Conservation (phyloP, 768 basidiomycete genomes). For the Leccinum rimulosum region DNA sequence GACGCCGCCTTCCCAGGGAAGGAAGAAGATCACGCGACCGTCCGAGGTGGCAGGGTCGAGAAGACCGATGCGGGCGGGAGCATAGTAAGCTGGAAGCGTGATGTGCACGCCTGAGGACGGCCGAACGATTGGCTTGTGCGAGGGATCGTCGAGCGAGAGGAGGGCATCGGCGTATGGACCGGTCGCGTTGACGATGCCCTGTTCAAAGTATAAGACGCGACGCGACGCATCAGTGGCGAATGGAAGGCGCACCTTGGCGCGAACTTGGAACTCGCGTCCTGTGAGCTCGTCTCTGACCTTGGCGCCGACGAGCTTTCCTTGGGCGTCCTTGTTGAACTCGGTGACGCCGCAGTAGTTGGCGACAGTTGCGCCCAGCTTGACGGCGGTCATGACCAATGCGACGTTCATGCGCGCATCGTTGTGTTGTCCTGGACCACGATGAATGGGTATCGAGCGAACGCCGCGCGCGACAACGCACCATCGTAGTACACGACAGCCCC, state of each 20-base stretch:
- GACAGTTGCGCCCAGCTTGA: constrained; percentile 83
- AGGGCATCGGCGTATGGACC: constrained; percentile 91
- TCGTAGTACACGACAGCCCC: constrained; percentile 98
- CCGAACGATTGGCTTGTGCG: constrained; percentile 84
- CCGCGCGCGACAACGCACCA: constrained; percentile 46
- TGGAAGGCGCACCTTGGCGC: constrained; percentile 59
- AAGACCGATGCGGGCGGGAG: constrained; percentile 91
- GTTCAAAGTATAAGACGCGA: neutral
- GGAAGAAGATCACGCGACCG: constrained; percentile 97
- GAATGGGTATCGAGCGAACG: neutral
- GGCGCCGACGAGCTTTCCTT: constrained; percentile 69
- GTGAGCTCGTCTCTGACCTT: constrained; percentile 79
- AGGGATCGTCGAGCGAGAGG: constrained; percentile 73
- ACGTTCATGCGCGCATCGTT: constrained; percentile 99
- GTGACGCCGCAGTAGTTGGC: constrained; percentile 91
- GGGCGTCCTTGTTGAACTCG: constrained; percentile 62
- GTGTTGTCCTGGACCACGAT: constrained; percentile 70
- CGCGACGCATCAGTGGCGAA: neutral
- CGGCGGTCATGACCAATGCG: constrained; percentile 90
- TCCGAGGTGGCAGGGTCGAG: constrained; percentile 95
- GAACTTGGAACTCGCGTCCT: constrained; percentile 77
- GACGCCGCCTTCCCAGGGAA: constrained; percentile 97
- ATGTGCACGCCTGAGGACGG: constrained; percentile 94
- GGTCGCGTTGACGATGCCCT: constrained; percentile 96
- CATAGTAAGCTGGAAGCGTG: constrained; percentile 96